Base-by-base conservation (phyloP, 2,329 filamentous ascomycete genomes). In the Aspergillus neoniger region DNA sequence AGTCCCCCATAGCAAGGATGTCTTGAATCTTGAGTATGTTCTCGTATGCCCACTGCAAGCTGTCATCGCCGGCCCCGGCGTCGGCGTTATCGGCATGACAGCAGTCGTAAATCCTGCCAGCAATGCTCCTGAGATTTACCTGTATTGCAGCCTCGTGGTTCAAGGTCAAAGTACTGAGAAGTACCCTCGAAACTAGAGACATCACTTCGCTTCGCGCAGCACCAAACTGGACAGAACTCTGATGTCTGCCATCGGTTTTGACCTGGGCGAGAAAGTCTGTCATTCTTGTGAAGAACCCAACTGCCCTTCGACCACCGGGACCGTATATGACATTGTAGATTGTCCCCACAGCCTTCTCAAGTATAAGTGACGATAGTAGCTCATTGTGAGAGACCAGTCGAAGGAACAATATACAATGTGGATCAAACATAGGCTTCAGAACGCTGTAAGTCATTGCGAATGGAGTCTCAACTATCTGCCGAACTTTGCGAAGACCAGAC, bases 241-340 rank as follows among this genome's bases (percentile, higher is more conserved):
- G 17, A n/a, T 44, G 1, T n/a, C 52, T 43, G 14, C 15, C 25
- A 21, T 38, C 43, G 12, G 5, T 17, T 32, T 25, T n/a, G 6
- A 28, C 6, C 14, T 38, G 23, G 9, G n/a, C 28, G 12, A 58
- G 14, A 17, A 19, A 56, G 10, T 43, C 43, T 14, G 56, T 15
- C 38, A 60, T 28, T 19, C 15, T 49, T 23, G 15, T 19, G 7
- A 63, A 57, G 25, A 63, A 63, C 2, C 3, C 17, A n/a, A 60
- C 41, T 9, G 19, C 61, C 19, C 59, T 41, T 3, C 17, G 55
- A 9, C 61, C 58, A n/a, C 57, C 23, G 2, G 36, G 58, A 5
- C 61, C 61, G 21, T 63, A 61, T 10, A 63, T 56, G 21, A 61
- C 58, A 23, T 63, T 63, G 32, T 61, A 63, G 14, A 63, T 61